Evolutionary conservation across 768 basidiomycete genomes (phyloP).

Genomic region (Ephemerocybe angulata): DNA sequence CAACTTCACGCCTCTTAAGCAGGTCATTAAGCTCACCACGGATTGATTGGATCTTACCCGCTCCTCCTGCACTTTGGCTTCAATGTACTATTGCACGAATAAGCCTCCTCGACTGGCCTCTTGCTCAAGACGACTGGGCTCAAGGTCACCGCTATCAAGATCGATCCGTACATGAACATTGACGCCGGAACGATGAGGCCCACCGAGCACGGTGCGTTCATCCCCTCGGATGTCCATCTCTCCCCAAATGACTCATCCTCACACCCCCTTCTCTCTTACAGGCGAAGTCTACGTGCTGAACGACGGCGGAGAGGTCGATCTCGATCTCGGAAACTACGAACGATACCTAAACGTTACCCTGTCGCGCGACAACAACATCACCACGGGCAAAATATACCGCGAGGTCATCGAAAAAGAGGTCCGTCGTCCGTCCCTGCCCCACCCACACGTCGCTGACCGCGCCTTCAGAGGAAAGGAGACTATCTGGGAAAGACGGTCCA

Average conservation of each 20-base stretch:
- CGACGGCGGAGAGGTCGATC: constrained; percentile 96
- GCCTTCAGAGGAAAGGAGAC: constrained; percentile 66
- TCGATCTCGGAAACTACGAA: constrained; percentile 98
- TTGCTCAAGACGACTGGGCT: constrained; percentile 92
- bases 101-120: constrained; percentile 95
- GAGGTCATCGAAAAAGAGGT: constrained; percentile 98
- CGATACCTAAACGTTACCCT: constrained; percentile 94
- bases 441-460: too few species aligned
- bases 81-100: constrained; percentile 4
- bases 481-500: constrained; percentile 98
- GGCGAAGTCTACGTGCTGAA: constrained; percentile 98
- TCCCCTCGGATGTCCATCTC: neutral
- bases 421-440: constrained; percentile 22
- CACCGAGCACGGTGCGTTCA: constrained; percentile 85
- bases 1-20: constrained; percentile 19
- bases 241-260: neutral
- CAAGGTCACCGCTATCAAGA: constrained; percentile 98
- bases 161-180: constrained; percentile 99
- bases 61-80: neutral
- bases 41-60: neutral
- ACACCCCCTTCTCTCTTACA: constrained; percentile 23
- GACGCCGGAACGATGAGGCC: constrained; percentile 99
- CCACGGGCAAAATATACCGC: constrained; percentile 95
- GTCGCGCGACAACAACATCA: constrained; percentile 95
- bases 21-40: constrained; percentile 8